Conservation (phyloP, 768 basidiomycete genomes). For the Boletus sp. region DNA sequence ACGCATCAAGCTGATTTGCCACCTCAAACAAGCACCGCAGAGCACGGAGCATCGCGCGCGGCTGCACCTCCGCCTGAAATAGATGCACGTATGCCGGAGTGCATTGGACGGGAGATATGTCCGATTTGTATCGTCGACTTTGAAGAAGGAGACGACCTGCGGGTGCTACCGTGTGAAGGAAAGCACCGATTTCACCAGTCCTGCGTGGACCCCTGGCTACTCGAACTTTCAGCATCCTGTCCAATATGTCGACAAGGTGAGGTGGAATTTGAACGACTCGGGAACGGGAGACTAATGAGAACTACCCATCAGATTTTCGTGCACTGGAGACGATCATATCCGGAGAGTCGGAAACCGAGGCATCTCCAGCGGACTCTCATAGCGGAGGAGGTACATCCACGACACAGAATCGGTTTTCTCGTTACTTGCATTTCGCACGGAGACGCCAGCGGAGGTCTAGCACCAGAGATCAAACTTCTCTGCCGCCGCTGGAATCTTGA, state of each 20-base stretch:
- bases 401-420: constrained; percentile 48
- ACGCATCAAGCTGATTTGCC: constrained; percentile 2
- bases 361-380: constrained; percentile 7
- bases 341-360: constrained; percentile 26
- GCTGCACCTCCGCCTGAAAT: constrained; percentile 11
- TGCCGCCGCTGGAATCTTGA: constrained; percentile 9
- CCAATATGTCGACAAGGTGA: constrained; percentile 89
- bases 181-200: constrained; percentile 86
- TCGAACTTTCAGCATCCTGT: constrained; percentile 87
- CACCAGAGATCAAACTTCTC: constrained; percentile 30
- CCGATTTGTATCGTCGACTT: constrained; percentile 96
- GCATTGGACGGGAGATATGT: constrained; percentile 82
- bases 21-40: background rate
- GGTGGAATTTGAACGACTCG: constrained; percentile 12
- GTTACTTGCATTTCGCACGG: constrained; percentile 54
- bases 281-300: background rate
- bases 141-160: constrained; percentile 88
- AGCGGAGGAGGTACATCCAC: constrained; percentile 15
- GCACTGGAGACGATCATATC: constrained; percentile 59
- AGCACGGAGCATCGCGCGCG: background rate
- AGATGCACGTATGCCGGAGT: constrained; percentile 53
- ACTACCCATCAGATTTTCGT: constrained; percentile 47
- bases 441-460: constrained; percentile 45
- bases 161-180: constrained; percentile 88
- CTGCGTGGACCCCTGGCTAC: constrained; percentile 92